phyloP scores from a whole-genome alignment of 257 asterid genomes.

The Vinca minor region DNA sequence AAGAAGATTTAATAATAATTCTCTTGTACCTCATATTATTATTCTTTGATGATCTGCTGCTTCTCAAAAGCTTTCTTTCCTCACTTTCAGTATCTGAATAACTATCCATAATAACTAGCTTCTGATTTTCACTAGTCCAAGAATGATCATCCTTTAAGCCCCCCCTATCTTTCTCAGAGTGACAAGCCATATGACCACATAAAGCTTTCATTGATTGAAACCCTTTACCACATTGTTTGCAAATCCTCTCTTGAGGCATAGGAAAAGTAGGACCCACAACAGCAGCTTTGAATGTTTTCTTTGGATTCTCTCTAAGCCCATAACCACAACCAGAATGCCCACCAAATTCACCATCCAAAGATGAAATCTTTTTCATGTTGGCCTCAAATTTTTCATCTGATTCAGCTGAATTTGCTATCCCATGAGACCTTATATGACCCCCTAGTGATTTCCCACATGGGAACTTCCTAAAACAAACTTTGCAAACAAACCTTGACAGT shows the following conservation, averaged over 20 bases:
- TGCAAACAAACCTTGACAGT: conserved; percentile 17
- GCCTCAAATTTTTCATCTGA: conserved; percentile 32
- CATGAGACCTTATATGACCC: conserved; percentile 87
- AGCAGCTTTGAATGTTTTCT: conserved; percentile 70
- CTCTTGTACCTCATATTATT: conserved; percentile 47
- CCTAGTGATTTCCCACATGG: conserved; percentile 82
- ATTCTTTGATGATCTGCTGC: conserved; percentile 34
- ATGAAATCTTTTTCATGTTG: conserved; percentile 26
- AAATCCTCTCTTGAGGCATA: conserved; percentile 45
- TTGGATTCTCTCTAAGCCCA: conserved; percentile 80
- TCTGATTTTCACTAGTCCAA: conserved; percentile 70
- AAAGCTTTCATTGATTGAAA: conserved; percentile 83
- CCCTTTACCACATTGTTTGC: conserved; percentile 92
- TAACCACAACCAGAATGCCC: conserved; percentile 49
- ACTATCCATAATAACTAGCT: conserved; percentile 37
- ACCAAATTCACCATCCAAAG: conserved; percentile 30
- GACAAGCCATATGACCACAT: conserved; percentile 99
- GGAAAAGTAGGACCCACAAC: conserved; percentile 43
- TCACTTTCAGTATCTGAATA: conserved; percentile 61
- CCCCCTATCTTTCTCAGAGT: conserved; percentile 69
- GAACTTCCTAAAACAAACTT: conserved; percentile 53
- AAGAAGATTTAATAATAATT: conserved; percentile 33
- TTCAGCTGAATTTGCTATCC: conserved; percentile 50
- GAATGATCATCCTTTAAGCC: conserved; percentile 60
- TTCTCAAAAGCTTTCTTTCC: conserved; percentile 34